Evolutionary conservation across 495 filamentous ascomycete genomes (phyloP), one percentile per base, ranked within the genome.

Genomic region (Aspergillus nanangensis): DNA sequence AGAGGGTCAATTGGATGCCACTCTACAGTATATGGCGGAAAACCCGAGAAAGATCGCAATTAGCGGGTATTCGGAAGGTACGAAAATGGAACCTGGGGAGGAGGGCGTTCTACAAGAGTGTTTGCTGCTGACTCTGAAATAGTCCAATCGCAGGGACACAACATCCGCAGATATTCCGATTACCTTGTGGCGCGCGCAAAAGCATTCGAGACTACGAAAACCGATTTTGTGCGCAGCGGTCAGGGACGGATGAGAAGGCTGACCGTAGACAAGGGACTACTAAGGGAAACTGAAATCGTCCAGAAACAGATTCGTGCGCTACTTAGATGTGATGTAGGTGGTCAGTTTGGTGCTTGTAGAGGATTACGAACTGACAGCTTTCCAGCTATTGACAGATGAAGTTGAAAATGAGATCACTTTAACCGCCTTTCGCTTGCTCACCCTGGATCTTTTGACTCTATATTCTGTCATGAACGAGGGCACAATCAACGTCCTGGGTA

Each of bases 381-480:
- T n/a, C 37, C 52, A 95, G 89, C 78, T 96, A 42, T 76, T 97
- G 56, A 82, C 87, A 38, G 80, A 84, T 45, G 93, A 97, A 52
- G 82, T 87, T 15, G 94, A 97, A 63, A 99, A 97, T 57, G 93
- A 99, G 58, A 96, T 99, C 56, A 95, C 90, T 8, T 76, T 99
- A 52, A 91, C 87, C 3, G 91, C 93, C n/a, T 99, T 99, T 53
- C 78, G 93, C 50, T 74, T 99, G 57, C 68, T 99, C 32, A 93
- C 94, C 8, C 74, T 93, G 55, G 93, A 99, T 62, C 76, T 99
- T 20, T 67, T 99, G 44, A 86, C 84, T 4, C 73, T 99, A 33
- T 99, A 95, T 65, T 88, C 93, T 51, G 88, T 95, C 27, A 84
- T 96, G 74, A 99, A 99, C 53, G 91, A 97, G 68, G 93, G 86